Base-by-base conservation (phyloP, 2,329 filamentous ascomycete genomes). In the Oidium heveae region DNA sequence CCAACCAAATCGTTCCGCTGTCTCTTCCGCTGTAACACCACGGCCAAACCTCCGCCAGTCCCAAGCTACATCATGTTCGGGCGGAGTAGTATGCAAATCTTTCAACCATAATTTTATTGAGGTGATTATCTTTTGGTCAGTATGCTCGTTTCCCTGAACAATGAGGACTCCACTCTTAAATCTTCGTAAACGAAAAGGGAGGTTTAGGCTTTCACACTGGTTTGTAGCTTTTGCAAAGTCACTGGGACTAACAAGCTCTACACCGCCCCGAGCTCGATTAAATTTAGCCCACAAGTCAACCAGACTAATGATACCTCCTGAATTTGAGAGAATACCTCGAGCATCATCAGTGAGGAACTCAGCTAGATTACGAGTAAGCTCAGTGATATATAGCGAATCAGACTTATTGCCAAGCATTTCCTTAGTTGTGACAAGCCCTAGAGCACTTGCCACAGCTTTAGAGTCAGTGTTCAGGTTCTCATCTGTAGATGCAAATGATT, bases 141-240 rank as follows among this genome's bases (percentile, higher is more conserved):
- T 95, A 58, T 86, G 79, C 63, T 94, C 88, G 53, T 79, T 76
- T 54, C 84, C 79, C 67, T 96, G 91, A 15, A 95, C 89, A 0
- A 95, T 91, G 62, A 94, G 76, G n/a, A 96, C 78, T 0, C 91
- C 91, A 61, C 85, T 94, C 65, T 85, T 89, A 71, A 98, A 96
- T 22, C 82, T 82, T 47, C 91, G 77, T 32, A 96, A 70, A 20
- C 89, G 80, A 10, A 98, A 80, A 0, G 91, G 91, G 3, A 98
- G 72, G 61, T 80, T 84, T 18, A 98, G 72, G 58, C 79, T 83
- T 63, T 93, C 87, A 86, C 91, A 98, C 62, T 94, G 72, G 41
- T 78, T 74, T 0, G 86, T 86, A 1, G 91, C 91, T 64, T 88
- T 89, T 63, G 91, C 83, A 62, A 98, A 94, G 63, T 98, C 91